Evolutionary conservation across 306 rosid species (phyloP).

Genomic region (Cucurbita argyrosperma): DNA sequence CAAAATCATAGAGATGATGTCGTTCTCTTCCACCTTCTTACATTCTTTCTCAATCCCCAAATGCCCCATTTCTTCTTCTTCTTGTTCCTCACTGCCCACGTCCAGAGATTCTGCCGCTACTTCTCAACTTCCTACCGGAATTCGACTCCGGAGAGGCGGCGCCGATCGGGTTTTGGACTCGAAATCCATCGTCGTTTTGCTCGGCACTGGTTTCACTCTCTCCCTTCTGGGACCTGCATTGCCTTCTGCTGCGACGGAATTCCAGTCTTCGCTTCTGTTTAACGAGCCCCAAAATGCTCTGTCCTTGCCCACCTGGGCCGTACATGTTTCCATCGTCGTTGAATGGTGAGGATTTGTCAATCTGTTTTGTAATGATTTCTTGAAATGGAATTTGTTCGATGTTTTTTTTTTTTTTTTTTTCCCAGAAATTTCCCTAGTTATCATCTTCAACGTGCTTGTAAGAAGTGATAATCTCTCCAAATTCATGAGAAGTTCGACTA

Average conservation of each 20-base stretch:
- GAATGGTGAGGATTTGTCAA: constrained; percentile 44
- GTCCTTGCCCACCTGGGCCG: constrained; percentile 90
- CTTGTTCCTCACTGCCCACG: neutral
- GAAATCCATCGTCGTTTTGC: constrained; percentile 17
- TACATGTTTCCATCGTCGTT: constrained; percentile 78
- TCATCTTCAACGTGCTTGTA: no score
- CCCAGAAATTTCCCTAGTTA: no score
- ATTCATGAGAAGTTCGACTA: no score
- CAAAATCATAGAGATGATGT: neutral
- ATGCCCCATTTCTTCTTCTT: neutral
- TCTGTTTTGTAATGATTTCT: neutral
- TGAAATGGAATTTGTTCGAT: no score
- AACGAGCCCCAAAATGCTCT: constrained; percentile 82
- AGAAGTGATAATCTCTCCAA: no score
- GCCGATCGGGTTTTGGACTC: constrained; percentile 3
- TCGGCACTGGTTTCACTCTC: constrained; percentile 36
- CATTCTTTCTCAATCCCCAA: neutral
- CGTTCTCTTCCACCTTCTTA: constrained; percentile 10
- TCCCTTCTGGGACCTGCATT: constrained; percentile 37
- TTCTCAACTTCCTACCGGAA: neutral
- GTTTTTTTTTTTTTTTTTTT: no score
- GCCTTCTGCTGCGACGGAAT: constrained; percentile 34
- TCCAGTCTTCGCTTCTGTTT: constrained; percentile 28
- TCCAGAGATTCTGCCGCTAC: neutral
- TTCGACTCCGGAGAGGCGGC: neutral